A percentile compares a stretch with the other conserved stretches of the same genome.
Conservation (phyloP, 371 early-diverging fungal genomes). For the Entomophthora muscae region DNA sequence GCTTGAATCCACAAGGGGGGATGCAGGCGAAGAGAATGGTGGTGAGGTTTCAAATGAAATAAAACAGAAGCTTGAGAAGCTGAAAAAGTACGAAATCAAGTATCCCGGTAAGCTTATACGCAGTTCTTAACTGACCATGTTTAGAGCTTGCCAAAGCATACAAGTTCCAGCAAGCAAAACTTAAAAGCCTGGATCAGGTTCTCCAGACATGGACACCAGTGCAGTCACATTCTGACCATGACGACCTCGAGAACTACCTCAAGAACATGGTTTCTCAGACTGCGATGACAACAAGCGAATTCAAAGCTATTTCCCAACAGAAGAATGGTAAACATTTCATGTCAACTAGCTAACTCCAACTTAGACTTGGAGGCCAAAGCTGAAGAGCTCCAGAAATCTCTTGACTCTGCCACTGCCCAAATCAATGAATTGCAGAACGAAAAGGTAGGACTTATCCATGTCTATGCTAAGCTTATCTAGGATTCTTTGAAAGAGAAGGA, state of each 20-base stretch:
- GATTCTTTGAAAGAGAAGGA: background rate
- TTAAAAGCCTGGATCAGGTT: conserved; percentile 7
- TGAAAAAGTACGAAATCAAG: conserved; percentile 6
- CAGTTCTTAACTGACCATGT: background rate
- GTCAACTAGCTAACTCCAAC: background rate
- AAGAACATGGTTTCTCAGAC: conserved; percentile 7
- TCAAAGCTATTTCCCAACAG: conserved; percentile 1
- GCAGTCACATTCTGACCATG: background rate
- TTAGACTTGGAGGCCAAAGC: background rate
- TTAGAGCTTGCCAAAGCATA: conserved; percentile 8
- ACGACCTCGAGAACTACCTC: conserved; percentile 4
- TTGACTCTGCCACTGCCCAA: background rate
- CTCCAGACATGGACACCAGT: conserved; percentile 5
- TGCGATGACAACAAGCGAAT: conserved; percentile 5
- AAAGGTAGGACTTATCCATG: background rate
- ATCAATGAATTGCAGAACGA: background rate
- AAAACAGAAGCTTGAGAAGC: conserved; percentile 7
- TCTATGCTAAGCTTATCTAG: background rate
- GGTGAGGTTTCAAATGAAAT: background rate
- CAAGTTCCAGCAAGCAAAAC: conserved; percentile 1
- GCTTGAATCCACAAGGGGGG: background rate
- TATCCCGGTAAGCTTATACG: conserved; percentile 5
- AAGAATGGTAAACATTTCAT: background rate
- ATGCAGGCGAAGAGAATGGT: background rate
- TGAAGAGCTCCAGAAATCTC: background rate